These are phyloP conservation scores for Gynostemma pentaphyllum DNA, from an alignment of 306 rosid species.

Conservation along the genomic window DNA sequence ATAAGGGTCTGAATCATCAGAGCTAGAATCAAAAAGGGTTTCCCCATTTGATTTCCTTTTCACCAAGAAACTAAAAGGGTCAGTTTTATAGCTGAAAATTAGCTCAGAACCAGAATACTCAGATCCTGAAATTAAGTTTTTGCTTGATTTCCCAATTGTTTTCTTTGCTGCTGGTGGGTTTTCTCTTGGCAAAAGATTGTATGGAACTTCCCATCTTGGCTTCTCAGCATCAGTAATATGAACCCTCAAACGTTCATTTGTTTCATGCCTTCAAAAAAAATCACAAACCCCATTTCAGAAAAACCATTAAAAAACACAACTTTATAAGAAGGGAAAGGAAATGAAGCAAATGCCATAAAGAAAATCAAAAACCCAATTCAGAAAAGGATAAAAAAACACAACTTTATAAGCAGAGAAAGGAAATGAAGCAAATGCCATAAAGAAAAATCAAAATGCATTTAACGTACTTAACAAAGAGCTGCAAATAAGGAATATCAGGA, in stretches of 20 bases:
- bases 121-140: constrained; percentile 29
- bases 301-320: too few relatives aligned
- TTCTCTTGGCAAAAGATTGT: constrained; percentile 65
- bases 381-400: too few relatives aligned
- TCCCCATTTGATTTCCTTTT: constrained; percentile 72
- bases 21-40: constrained; percentile 48
- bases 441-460: neutral
- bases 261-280: constrained; percentile 51
- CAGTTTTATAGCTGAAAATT: constrained; percentile 52
- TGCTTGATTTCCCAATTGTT: constrained; percentile 25
- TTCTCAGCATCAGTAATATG: constrained; percentile 70
- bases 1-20: constrained; percentile 42
- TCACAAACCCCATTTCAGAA: too few relatives aligned
- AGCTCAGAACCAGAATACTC: constrained; percentile 59
- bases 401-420: too few relatives aligned
- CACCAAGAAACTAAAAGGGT: constrained; percentile 70
- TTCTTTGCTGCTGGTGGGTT: constrained; percentile 44
- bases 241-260: constrained; percentile 69
- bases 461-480: constrained; percentile 68
- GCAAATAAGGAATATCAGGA: constrained; percentile 59
- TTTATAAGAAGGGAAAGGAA: too few relatives aligned
- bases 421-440: neutral
- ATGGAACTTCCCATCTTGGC: constrained; percentile 93
- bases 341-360: neutral
- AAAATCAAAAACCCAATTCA: neutral